These are phyloP conservation scores for Dioscorea dumetorum DNA, from an alignment of 106 monocot genomes.

Conservation along the genomic window DNA sequence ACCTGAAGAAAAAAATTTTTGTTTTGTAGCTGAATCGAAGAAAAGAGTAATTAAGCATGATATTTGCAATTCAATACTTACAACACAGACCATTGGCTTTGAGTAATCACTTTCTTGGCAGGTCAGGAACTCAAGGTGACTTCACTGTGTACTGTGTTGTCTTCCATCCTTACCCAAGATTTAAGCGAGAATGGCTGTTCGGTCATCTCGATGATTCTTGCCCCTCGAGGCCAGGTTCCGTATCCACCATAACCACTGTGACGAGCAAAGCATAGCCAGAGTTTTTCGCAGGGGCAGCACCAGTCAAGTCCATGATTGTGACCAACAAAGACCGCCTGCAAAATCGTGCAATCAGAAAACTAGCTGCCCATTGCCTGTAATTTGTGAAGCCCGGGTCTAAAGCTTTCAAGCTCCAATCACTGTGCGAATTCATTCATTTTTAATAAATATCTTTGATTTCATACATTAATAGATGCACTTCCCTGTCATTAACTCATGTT, in stretches of 20 bases:
- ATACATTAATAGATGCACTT: no score
- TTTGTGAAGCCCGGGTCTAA: no score
- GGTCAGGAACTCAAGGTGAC: slow-evolving; percentile 35
- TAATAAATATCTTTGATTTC: no score
- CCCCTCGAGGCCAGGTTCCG: slow-evolving; percentile 70
- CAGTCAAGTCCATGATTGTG: slow-evolving; percentile 94
- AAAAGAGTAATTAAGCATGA: no score
- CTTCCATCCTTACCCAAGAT: slow-evolving; percentile 90
- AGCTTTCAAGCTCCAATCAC: no score
- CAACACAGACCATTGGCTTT: no score
- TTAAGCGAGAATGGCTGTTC: slow-evolving; percentile 51
- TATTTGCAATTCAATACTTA: no score
- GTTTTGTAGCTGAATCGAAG: no score
- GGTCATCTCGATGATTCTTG: slow-evolving; percentile 61
- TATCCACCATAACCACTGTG: slow-evolving; percentile 90
- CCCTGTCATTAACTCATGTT: no score
- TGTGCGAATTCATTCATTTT: no score
- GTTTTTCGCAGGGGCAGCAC: slow-evolving; percentile 74
- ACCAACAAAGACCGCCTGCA: slow-evolving; percentile 81
- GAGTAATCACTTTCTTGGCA: not conserved
- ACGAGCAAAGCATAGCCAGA: slow-evolving; percentile 89
- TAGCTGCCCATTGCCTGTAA: no score
- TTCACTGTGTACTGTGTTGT: slow-evolving; percentile 56
- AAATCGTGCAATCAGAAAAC: not conserved
- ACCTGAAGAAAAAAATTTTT: no score